Evolutionary conservation across 2,329 filamentous ascomycete genomes (phyloP).

Genomic region (Endoconidiophora laricicola): DNA sequence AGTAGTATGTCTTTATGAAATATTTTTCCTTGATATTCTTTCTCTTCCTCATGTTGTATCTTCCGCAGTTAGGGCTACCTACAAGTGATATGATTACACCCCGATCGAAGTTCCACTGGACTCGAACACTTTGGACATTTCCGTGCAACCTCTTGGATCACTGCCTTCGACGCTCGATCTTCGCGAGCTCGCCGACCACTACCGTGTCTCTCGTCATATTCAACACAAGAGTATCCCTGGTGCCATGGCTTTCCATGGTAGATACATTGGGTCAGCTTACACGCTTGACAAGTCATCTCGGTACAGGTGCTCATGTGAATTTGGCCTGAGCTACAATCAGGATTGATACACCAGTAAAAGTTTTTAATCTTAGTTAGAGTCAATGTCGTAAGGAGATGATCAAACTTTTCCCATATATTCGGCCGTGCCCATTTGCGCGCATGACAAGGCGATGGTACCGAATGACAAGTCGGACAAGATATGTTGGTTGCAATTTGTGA

Average conservation of each 20-base stretch:
- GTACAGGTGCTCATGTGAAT: slow-evolving; percentile 20
- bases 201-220: slow-evolving; percentile 21
- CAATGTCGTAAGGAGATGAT: slow-evolving; percentile 20
- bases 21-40: no score
- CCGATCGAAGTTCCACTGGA: slow-evolving; percentile 21
- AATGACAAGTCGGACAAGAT: slow-evolving; percentile 2
- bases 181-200: slow-evolving; percentile 16
- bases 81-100: slow-evolving; percentile 28
- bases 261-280: slow-evolving; percentile 20
- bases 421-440: slow-evolving; percentile 7
- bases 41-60: no score
- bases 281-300: slow-evolving; percentile 20
- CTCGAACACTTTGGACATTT: slow-evolving; percentile 22
- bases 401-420: slow-evolving; percentile 17
- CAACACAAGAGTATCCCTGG: slow-evolving; percentile 21
- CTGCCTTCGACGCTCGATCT: slow-evolving; percentile 21
- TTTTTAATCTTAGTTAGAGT: slow-evolving; percentile 18
- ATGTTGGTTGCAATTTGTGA: slow-evolving; percentile 4
- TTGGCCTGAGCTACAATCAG: slow-evolving; percentile 22
- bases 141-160: slow-evolving; percentile 20
- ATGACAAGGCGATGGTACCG: not conserved
- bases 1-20: no score
- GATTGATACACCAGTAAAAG: slow-evolving; percentile 25
- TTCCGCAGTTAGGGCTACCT: slow-evolving; percentile 13
- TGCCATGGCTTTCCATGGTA: slow-evolving; percentile 24